Percentiles rank a stretch among this genome's conserved stretches.
phyloP scores from a whole-genome alignment of 768 basidiomycete species.

The Suillus variegatus region DNA sequence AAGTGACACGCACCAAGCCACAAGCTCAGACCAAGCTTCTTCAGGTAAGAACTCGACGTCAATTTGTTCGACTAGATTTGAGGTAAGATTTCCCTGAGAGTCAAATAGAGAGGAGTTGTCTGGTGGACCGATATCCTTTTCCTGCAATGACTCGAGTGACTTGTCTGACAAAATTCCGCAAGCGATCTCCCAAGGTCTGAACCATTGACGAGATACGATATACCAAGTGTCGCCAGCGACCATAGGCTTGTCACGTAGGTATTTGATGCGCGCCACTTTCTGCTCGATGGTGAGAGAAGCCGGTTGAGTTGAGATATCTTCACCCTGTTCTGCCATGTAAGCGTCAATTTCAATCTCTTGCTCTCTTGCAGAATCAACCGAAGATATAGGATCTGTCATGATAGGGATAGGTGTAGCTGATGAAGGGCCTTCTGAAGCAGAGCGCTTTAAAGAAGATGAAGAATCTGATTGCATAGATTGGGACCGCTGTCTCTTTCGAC shows the following conservation, averaged over 20 bases:
- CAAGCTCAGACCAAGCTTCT: constrained; percentile 68
- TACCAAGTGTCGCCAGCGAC: constrained; percentile 76
- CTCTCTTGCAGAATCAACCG: constrained; percentile 35
- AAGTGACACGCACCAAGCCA: constrained; percentile 48
- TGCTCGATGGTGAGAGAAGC: constrained; percentile 26
- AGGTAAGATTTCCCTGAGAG: constrained; percentile 44
- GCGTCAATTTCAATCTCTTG: constrained; percentile 73
- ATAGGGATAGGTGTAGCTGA: constrained; percentile 37
- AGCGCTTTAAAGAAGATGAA: constrained; percentile 77
- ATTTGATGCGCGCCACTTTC: constrained; percentile 53
- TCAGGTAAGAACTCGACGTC: constrained; percentile 78
- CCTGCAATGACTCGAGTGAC: constrained; percentile 54
- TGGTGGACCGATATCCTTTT: constrained; percentile 70
- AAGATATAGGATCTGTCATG: constrained; percentile 37
- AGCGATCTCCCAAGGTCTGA: constrained; percentile 72
- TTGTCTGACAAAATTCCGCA: constrained; percentile 71
- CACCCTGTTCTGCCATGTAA: constrained; percentile 64
- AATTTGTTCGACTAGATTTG: constrained; percentile 55
- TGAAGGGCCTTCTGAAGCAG: constrained; percentile 66
- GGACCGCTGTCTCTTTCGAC: constrained; percentile 73
- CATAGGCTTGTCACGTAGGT: constrained; percentile 50
- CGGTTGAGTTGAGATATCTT: constrained; percentile 22
- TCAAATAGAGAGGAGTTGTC: constrained; percentile 72
- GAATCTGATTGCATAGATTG: constrained; percentile 76
- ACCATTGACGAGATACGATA: constrained; percentile 72